These are phyloP conservation scores for Neocucurbitaria cava DNA, from an alignment of 2,329 filamentous ascomycete species.

Conservation along the genomic window DNA sequence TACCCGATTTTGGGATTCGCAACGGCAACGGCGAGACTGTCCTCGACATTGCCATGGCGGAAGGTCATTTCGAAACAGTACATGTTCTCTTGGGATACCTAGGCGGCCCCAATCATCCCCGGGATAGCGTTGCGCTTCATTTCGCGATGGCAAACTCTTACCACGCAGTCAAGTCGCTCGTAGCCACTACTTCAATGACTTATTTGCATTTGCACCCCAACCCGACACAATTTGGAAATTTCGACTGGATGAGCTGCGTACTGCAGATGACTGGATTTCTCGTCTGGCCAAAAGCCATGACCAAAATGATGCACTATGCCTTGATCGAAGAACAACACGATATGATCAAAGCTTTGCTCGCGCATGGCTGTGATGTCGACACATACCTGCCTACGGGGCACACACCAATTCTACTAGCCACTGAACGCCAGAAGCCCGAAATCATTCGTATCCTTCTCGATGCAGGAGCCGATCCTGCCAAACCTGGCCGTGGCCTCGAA, in stretches of 20 bases:
- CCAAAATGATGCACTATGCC: slow-evolving; percentile 22
- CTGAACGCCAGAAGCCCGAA: slow-evolving; percentile 13
- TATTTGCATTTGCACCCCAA: slow-evolving; percentile 9
- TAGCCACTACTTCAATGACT: slow-evolving; percentile 18
- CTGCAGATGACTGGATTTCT: slow-evolving; percentile 24
- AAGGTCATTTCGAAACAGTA: slow-evolving; percentile 12
- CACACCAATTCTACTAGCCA: slow-evolving; percentile 20
- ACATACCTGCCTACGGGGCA: slow-evolving; percentile 11
- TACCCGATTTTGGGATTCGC: slow-evolving; percentile 11
- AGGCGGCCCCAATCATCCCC: slow-evolving; percentile 23
- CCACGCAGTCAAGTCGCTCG: slow-evolving; percentile 14
- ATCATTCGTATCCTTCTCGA: slow-evolving; percentile 22
- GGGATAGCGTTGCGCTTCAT: slow-evolving; percentile 25
- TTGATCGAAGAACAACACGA: slow-evolving; percentile 13
- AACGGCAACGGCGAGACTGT: slow-evolving; percentile 9
- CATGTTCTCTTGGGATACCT: slow-evolving; percentile 20
- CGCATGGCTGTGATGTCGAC: slow-evolving; percentile 22
- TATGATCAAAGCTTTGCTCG: slow-evolving; percentile 17
- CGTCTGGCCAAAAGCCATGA: slow-evolving; percentile 16
- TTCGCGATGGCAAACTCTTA: slow-evolving; percentile 22
- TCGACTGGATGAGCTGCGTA: slow-evolving; percentile 30
- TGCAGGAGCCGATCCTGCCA: slow-evolving; percentile 21
- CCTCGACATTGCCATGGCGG: slow-evolving; percentile 20
- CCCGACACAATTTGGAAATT: not conserved
- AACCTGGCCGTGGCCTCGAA: not conserved